A percentile compares a stretch with the other conserved stretches of the same genome.
Conservation (phyloP, 306 rosid genomes). For the Mimosa bimucronata region DNA sequence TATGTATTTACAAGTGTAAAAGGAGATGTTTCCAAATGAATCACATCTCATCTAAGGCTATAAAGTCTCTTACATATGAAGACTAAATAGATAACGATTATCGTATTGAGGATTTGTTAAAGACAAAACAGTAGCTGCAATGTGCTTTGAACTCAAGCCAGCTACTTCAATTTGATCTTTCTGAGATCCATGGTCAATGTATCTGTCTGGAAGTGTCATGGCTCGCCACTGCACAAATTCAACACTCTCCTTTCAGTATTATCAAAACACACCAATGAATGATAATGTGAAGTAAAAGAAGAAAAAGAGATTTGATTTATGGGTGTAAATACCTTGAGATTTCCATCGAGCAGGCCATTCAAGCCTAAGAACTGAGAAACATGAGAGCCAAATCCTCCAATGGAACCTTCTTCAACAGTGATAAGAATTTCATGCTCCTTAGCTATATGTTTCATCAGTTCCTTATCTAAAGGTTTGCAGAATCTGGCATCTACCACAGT, state of each 20-base stretch:
- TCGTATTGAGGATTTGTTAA: slow-evolving; percentile 26
- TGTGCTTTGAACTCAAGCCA: slow-evolving; percentile 53
- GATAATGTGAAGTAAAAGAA: not conserved
- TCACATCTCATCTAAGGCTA: not conserved
- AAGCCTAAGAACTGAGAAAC: slow-evolving; percentile 51
- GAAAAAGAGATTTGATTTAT: not conserved
- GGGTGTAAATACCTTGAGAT: slow-evolving; percentile 47
- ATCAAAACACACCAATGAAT: not conserved
- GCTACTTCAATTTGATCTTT: slow-evolving; percentile 45
- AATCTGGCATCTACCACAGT: slow-evolving; percentile 61
- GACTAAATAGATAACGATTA: slow-evolving; percentile 22
- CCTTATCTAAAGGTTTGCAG: slow-evolving; percentile 53
- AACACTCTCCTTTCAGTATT: not conserved
- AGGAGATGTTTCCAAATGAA: not conserved
- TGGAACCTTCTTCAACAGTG: slow-evolving; percentile 20
- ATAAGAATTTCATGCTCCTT: slow-evolving; percentile 42
- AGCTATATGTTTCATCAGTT: slow-evolving; percentile 48
- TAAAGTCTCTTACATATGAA: not conserved
- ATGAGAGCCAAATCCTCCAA: slow-evolving; percentile 57
- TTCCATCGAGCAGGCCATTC: slow-evolving; percentile 52
- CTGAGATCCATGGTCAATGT: slow-evolving; percentile 59
- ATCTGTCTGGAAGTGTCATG: slow-evolving; percentile 54
- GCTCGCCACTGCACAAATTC: slow-evolving; percentile 45
- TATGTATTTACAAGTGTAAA: not conserved
- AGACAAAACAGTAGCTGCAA: slow-evolving; percentile 49